Conservation (phyloP, 2,329 filamentous ascomycete genomes). For the Verticillium nonalfalfae region DNA sequence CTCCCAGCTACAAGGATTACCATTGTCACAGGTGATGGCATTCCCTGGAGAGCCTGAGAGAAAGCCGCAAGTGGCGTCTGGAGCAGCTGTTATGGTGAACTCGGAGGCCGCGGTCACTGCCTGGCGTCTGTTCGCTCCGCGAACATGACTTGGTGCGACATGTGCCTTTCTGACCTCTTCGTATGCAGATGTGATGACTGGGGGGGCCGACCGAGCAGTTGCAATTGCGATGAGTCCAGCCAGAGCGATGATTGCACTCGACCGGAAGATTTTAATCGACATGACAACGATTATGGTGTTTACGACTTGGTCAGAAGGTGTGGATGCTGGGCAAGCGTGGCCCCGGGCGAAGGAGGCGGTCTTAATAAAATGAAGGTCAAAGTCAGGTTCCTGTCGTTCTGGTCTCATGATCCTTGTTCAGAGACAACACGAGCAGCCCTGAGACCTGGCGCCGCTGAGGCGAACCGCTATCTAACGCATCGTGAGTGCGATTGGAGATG, state of each 20-base stretch:
- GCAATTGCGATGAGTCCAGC: background rate
- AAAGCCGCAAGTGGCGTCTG: constrained; percentile 8
- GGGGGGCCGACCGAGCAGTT: background rate
- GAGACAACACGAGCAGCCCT: background rate
- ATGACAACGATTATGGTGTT: background rate
- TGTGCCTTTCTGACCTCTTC: background rate
- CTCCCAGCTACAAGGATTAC: constrained; percentile 4
- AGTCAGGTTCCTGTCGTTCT: background rate
- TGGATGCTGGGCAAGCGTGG: no score
- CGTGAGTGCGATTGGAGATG: background rate
- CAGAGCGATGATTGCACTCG: background rate
- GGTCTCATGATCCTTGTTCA: background rate
- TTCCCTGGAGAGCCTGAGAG: constrained; percentile 6
- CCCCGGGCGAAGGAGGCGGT: background rate
- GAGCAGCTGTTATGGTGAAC: constrained; percentile 5
- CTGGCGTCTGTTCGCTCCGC: background rate
- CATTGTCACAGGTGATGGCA: constrained; percentile 7
- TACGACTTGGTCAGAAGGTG: no score
- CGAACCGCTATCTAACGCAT: background rate
- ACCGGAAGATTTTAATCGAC: background rate
- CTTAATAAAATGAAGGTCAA: background rate
- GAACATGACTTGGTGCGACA: background rate
- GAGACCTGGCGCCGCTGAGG: background rate
- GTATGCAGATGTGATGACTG: background rate
- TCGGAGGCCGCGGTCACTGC: background rate